Evolutionary conservation across 805 yeast genomes (phyloP).

Genomic region (Zygotorulaspora chibaensis): DNA sequence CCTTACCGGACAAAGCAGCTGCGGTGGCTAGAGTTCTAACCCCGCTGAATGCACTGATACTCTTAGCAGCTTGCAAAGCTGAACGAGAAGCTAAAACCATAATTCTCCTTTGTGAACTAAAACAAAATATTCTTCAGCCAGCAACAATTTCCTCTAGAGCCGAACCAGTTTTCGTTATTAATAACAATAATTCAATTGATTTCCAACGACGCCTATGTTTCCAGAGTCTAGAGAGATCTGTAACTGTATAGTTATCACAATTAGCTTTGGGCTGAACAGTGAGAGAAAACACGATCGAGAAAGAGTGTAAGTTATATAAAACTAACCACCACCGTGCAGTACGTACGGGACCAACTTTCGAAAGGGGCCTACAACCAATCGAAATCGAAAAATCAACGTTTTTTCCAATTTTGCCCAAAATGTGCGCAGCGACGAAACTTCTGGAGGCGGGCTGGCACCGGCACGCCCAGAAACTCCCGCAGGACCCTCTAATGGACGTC

Average conservation of each 20-base stretch:
- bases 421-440: conserved; percentile 1
- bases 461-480: neutral
- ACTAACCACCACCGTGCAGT: neutral
- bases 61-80: conserved; percentile 86
- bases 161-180: neutral
- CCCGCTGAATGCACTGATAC: conserved; percentile 56
- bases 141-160: neutral
- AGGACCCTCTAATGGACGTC: neutral
- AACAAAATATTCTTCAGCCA: no score
- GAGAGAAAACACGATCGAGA: no score
- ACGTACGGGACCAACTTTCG: neutral
- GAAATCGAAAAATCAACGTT: neutral
- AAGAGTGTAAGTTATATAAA: neutral
- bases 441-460: neutral
- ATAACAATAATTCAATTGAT: neutral
- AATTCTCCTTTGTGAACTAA: neutral
- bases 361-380: conserved; percentile 3
- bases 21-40: conserved; percentile 32
- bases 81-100: conserved; percentile 52
- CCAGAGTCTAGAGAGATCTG: neutral
- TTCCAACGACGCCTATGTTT: neutral
- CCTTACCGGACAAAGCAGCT: conserved; percentile 77
- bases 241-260: neutral
- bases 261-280: no score
- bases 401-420: neutral